Evolutionary conservation across 2,329 filamentous ascomycete species (phyloP).

Genomic region (Fusarium sp.): DNA sequence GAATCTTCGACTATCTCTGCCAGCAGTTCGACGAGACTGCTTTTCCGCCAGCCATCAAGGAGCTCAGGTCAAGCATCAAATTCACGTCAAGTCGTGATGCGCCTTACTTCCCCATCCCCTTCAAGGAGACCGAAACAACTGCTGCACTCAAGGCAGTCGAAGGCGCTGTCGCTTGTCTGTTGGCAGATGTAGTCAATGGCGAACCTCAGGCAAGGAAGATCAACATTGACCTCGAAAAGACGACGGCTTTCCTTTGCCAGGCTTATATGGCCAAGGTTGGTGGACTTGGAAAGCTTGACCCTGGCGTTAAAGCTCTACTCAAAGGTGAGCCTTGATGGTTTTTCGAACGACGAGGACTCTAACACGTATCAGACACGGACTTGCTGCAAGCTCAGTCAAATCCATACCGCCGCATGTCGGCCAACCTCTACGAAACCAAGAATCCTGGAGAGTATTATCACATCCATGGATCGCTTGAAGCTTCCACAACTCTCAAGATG

Average conservation of each 20-base stretch:
- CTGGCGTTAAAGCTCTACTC: conserved; percentile 47
- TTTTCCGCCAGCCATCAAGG: conserved; percentile 46
- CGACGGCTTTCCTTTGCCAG: conserved; percentile 56
- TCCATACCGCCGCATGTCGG: conserved; percentile 76
- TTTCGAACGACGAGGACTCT: neutral
- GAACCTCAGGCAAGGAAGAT: conserved; percentile 35
- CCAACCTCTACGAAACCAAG: conserved; percentile 76
- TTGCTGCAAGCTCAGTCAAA: conserved; percentile 76
- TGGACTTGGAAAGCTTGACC: conserved; percentile 53
- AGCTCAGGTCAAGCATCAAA: conserved; percentile 41
- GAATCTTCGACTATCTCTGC: conserved; percentile 38
- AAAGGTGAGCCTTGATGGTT: conserved; percentile 41
- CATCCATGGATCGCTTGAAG: conserved; percentile 79
- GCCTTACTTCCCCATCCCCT: conserved; percentile 60
- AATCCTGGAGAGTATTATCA: conserved; percentile 76
- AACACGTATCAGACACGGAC: conserved; percentile 70
- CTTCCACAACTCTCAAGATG: conserved; percentile 75
- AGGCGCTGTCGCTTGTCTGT: conserved; percentile 47
- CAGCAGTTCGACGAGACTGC: conserved; percentile 45
- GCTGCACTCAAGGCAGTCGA: conserved; percentile 59
- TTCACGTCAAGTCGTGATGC: conserved; percentile 51
- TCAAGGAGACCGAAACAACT: conserved; percentile 59
- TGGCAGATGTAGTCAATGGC: conserved; percentile 46
- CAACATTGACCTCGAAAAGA: conserved; percentile 53
- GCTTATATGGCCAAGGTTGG: conserved; percentile 53